Conservation (phyloP, 345 rosid genomes). For the Conringia planisiliqua region DNA sequence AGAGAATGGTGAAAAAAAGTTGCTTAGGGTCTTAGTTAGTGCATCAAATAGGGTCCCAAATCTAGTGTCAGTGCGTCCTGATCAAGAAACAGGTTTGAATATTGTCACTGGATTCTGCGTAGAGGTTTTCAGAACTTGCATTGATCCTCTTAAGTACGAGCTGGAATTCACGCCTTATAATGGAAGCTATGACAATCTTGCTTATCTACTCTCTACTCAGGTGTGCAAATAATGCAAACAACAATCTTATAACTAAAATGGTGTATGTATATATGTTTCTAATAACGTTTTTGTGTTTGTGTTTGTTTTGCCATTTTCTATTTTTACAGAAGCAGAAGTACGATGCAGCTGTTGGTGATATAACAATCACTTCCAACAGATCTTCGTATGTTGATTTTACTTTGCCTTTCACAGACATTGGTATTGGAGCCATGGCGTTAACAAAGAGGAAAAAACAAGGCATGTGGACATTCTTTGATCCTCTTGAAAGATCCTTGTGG, state of each 20-base stretch:
- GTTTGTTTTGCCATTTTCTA: background rate
- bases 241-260: background rate
- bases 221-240: background rate
- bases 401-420: constrained; percentile 23
- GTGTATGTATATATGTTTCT: background rate
- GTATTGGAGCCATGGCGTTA: constrained; percentile 4
- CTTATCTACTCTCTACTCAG: constrained; percentile 32
- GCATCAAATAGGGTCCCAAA: background rate
- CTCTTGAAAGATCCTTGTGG: constrained; percentile 24
- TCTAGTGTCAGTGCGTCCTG: constrained; percentile 10
- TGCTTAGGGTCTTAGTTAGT: constrained; percentile 33
- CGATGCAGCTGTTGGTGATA: constrained; percentile 30
- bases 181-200: constrained; percentile 29
- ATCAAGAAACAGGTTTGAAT: constrained; percentile 17
- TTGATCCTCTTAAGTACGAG: constrained; percentile 13
- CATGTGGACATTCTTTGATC: constrained; percentile 26
- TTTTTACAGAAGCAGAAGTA: constrained; percentile 14
- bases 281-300: background rate
- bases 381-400: constrained; percentile 26
- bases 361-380: constrained; percentile 20
- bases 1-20: background rate
- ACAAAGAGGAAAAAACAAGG: background rate
- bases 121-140: constrained; percentile 36
- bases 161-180: constrained; percentile 34
- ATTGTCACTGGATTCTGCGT: constrained; percentile 31